Base-by-base conservation (phyloP, 495 filamentous ascomycete species). In the Antarctomyces pellizariae region DNA sequence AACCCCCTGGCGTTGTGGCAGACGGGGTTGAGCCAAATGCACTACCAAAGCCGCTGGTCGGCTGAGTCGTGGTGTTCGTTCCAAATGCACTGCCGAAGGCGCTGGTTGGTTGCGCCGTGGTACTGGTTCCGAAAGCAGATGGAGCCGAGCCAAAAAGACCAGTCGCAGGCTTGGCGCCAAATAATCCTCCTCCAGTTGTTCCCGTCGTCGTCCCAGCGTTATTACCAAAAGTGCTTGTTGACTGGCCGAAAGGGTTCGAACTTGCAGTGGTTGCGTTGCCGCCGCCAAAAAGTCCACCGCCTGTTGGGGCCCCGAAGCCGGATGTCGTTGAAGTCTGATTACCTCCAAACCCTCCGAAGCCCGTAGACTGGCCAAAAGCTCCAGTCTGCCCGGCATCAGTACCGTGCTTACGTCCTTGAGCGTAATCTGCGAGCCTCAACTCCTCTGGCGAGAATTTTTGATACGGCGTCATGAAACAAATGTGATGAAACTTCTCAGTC, bases 371-470 rank as follows among this genome's bases (percentile, higher is more conserved):
- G 4, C 86, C 86, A 42, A 97, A 97, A 3, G 72, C 76, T 17
- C 78, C 79, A 22, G 72, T 62, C 42, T 77, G 72, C 26, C 77
- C 78, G 30, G 75, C 76, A 12, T 62, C 57, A 37, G 78, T 84
- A 5, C 80, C 86, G 36, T 57, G 75, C 18, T 71, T 67, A 31
- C 86, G 64, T 13, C 86, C 86, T 54, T 77, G 70, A 29, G 68
- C 64, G 49, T 95, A 97, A 50, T 97, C 86, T 18, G 64, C 77
- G 30, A 90, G 47, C 41, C 86, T 66, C 24, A 97, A 49, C 47
- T 97, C 86, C 45, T 97, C 86, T 18, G 76, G 66, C 3, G 79
- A 92, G 48, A 66, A 92, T 34, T 80, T 82, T 44, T 64, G 66
- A 50, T 92, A 95, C 0, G 78, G 66, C 24, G 68, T 69, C 59